Evolutionary conservation across 805 yeast species (phyloP).

Genomic region (Monosporozyma solicola): DNA sequence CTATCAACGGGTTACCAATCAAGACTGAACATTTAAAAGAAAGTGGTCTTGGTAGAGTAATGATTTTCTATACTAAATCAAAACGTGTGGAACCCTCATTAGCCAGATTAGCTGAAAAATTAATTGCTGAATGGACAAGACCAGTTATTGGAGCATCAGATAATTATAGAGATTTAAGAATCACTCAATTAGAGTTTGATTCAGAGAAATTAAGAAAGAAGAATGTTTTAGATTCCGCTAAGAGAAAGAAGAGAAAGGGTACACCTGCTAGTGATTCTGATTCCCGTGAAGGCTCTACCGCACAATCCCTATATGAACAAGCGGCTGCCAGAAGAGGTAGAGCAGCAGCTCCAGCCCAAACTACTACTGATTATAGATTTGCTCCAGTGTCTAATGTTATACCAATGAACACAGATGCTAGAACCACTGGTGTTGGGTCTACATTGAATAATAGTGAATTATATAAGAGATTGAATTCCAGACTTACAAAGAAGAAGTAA

Average conservation of each 20-base stretch:
- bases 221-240: slow-evolving; percentile 27
- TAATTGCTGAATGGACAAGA: slow-evolving; percentile 96
- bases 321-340: slow-evolving; percentile 86
- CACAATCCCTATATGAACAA: slow-evolving; percentile 69
- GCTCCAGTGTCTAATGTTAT: slow-evolving; percentile 73
- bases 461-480: slow-evolving; percentile 61
- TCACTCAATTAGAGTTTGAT: slow-evolving; percentile 61
- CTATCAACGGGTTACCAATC: slow-evolving; percentile 73
- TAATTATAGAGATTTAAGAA: slow-evolving; percentile 80
- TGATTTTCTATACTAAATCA: slow-evolving; percentile 86
- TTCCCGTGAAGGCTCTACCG: slow-evolving; percentile 21
- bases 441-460: slow-evolving; percentile 61
- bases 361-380: slow-evolving; percentile 78
- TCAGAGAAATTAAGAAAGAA: slow-evolving; percentile 39
- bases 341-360: slow-evolving; percentile 92
- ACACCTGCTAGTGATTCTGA: slow-evolving; percentile 9
- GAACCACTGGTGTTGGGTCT: slow-evolving; percentile 41
- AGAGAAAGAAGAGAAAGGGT: slow-evolving; percentile 21
- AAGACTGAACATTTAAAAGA: slow-evolving; percentile 94
- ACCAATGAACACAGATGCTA: slow-evolving; percentile 30
- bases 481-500: slow-evolving; percentile 26
- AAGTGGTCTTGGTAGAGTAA: slow-evolving; percentile 86
- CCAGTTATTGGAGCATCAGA: slow-evolving; percentile 95
- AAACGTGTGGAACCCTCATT: slow-evolving; percentile 80
- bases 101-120: slow-evolving; percentile 80